Conservation (phyloP, 768 basidiomycete genomes). For the Mrakia frigida region DNA sequence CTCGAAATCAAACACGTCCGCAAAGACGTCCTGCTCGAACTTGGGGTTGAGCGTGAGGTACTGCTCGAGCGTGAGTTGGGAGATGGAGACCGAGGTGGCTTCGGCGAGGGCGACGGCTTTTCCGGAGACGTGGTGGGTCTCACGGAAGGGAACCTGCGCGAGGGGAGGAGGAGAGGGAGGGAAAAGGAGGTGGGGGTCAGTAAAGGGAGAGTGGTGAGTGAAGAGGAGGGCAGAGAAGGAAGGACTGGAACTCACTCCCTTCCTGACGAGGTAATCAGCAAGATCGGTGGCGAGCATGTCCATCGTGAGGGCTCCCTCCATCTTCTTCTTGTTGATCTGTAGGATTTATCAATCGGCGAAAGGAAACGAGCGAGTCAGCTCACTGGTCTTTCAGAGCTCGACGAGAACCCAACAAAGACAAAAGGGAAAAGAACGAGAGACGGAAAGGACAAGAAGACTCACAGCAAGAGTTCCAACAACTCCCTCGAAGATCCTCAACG, state of each 20-base stretch:
- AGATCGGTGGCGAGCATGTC: slow-evolving; percentile 98
- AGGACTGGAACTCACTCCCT: slow-evolving; percentile 64
- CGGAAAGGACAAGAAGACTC: slow-evolving; percentile 36
- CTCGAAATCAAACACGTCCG: slow-evolving; percentile 84
- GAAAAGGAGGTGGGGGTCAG: not conserved
- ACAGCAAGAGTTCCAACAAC: slow-evolving; percentile 87
- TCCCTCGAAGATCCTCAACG: slow-evolving; percentile 86
- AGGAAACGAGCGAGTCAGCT: not conserved
- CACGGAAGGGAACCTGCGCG: slow-evolving; percentile 86
- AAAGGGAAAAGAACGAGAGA: too few relatives aligned
- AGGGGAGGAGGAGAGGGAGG: not conserved
- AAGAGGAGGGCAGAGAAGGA: not conserved
- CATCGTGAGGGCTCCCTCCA: slow-evolving; percentile 86
- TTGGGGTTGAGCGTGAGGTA: slow-evolving; percentile 67
- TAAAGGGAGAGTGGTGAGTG: not conserved
- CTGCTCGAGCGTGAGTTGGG: slow-evolving; percentile 72
- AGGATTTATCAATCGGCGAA: too few relatives aligned
- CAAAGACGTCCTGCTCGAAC: slow-evolving; percentile 74
- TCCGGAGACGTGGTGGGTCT: slow-evolving; percentile 97
- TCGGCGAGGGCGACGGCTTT: slow-evolving; percentile 94
- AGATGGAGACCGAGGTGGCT: slow-evolving; percentile 68
- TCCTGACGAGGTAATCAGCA: slow-evolving; percentile 96
- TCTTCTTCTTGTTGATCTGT: slow-evolving; percentile 82
- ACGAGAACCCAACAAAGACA: too few relatives aligned
- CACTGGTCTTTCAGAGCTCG: too few relatives aligned